Conservation (phyloP, 768 basidiomycete genomes). For the Pholiota conissans region DNA sequence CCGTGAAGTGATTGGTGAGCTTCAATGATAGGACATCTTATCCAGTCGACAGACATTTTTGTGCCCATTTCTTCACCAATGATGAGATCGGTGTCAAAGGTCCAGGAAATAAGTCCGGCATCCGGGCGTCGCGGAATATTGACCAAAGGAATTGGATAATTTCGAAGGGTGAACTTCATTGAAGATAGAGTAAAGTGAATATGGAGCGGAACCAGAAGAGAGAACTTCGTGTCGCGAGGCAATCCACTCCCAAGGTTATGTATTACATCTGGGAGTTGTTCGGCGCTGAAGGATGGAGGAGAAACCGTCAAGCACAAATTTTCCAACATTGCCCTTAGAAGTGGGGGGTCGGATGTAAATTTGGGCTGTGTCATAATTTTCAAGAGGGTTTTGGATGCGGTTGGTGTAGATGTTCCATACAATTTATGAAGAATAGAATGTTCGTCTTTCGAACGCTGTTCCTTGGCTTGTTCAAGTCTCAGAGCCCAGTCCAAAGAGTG, state of each 20-base stretch:
- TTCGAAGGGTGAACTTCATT: constrained; percentile 68
- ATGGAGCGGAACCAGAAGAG: constrained; percentile 82
- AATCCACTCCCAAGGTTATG: constrained; percentile 65
- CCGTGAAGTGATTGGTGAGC: constrained; percentile 50
- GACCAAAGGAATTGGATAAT: constrained; percentile 88
- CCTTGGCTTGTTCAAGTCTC: constrained; percentile 46
- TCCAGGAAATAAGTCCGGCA: constrained; percentile 44
- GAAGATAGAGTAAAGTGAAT: constrained; percentile 65
- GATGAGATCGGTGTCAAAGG: constrained; percentile 77
- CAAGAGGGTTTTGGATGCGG: constrained; percentile 31
- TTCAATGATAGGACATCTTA: constrained; percentile 66
- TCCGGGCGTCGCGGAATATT: constrained; percentile 57
- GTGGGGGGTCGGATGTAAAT: constrained; percentile 49
- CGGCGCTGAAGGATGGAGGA: constrained; percentile 57
- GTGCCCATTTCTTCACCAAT: constrained; percentile 86
- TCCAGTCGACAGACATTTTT: constrained; percentile 66
- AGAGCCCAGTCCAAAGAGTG: constrained; percentile 76
- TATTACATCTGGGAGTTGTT: constrained; percentile 62
- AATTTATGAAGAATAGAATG: constrained; percentile 45
- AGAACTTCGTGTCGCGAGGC: constrained; percentile 69
- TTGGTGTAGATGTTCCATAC: constrained; percentile 32
- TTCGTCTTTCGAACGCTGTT: constrained; percentile 52
- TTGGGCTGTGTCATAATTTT: constrained; percentile 44
- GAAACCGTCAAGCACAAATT: constrained; percentile 57
- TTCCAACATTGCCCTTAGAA: constrained; percentile 66